A percentile compares a stretch with the other conserved stretches of the same genome.
Conservation (phyloP, 257 asterid species). For the Mentha longifolia region DNA sequence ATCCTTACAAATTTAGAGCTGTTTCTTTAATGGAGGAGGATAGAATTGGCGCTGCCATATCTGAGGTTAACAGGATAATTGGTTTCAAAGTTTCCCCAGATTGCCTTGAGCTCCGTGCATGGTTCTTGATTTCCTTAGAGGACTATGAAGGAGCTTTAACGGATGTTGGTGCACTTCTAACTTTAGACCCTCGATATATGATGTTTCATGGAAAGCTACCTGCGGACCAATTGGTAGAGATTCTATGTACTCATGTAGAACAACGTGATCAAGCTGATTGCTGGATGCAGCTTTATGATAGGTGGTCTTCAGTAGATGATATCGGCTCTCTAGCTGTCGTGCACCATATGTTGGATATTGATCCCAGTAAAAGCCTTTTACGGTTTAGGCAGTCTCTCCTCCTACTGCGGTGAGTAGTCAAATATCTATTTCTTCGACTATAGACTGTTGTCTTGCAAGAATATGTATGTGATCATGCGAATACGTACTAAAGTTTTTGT, state of each 20-base stretch:
- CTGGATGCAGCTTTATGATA: constrained; percentile 91
- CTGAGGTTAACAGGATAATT: constrained; percentile 76
- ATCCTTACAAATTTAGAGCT: constrained; percentile 85
- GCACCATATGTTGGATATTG: constrained; percentile 89
- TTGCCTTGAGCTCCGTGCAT: constrained; percentile 94
- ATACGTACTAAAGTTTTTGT: not conserved
- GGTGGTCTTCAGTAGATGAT: constrained; percentile 96
- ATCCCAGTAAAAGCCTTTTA: constrained; percentile 85
- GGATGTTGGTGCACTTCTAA: constrained; percentile 82
- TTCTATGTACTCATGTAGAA: constrained; percentile 59
- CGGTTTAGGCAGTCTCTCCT: constrained; percentile 91
- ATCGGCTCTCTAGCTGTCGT: constrained; percentile 94
- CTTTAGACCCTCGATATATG: constrained; percentile 80
- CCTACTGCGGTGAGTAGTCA: constrained; percentile 61
- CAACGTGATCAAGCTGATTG: constrained; percentile 93
- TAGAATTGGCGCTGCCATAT: constrained; percentile 59
- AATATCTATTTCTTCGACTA: not conserved
- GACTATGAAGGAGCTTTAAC: constrained; percentile 82
- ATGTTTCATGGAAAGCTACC: constrained; percentile 86
- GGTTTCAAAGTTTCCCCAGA: constrained; percentile 88
- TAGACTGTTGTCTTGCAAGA: not conserved
- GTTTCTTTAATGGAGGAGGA: constrained; percentile 65
- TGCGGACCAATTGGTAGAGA: constrained; percentile 74
- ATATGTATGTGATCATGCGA: constrained; percentile 5
- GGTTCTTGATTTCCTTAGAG: constrained; percentile 76